Evolutionary conservation across 2,329 filamentous ascomycete species (phyloP), one percentile per base, ranked within the genome.

Genomic region (Aureobasidium sp.): DNA sequence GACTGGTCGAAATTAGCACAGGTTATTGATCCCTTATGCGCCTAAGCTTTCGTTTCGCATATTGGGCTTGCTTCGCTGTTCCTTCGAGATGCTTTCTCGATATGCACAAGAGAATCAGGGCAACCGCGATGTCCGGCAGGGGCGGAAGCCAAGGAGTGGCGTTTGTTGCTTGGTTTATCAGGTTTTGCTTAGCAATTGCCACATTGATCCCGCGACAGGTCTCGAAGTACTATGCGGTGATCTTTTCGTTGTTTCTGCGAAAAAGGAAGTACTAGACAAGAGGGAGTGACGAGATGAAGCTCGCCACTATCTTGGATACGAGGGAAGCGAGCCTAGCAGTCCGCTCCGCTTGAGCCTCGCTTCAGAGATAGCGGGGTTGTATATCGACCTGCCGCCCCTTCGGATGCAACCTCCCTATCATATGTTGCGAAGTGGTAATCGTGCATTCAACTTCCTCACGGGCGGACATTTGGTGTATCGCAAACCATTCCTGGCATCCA

Each of bases 1-100:
- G 53, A 57, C 53, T 57, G 39, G 53, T 34, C 15, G 30, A 45
- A 57, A 57, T 57, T 57, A 57, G 53, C 53, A 44, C 53, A 57
- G 16, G 27, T 55, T 44, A 41, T 44, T 44, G 27, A 37, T 52
- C 21, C 49, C 49, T 52, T 21, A 25, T 37, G 49, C 49, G 49
- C 49, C 49, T 44, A 36, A 25, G 25, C 11, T 9, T 5, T 42
- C 5, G 36, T 29, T 15, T 11, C 21, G 36, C 37, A 54, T 30
- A 11, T 25, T 36, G 15, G 15, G 16, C 36, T 21, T 36, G n/a
- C 45, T 55, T 42, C 52, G 25, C 37, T 55, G 29, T 25, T 45
- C n/a, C 41, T 57, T 57, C 53, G 53, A 44, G 37, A 44, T 29
- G 39, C 39, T 34, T 57, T 27, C n/a, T 8, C 16, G 29, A 57